Conservation (phyloP, 2,329 filamentous ascomycete genomes). For the Colletotrichum viniferum region DNA sequence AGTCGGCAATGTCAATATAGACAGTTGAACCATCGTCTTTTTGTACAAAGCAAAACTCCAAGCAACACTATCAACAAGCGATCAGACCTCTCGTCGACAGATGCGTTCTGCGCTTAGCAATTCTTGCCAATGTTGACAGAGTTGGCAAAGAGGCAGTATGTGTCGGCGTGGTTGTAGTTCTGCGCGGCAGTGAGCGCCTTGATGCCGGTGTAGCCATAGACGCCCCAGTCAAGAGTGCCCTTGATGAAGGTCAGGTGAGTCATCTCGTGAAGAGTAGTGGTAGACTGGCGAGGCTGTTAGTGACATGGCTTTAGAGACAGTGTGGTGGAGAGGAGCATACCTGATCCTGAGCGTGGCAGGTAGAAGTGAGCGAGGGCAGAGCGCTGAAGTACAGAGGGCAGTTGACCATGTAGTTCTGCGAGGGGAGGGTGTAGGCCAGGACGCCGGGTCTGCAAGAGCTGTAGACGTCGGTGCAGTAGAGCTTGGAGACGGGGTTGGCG, state of each 20-base stretch:
- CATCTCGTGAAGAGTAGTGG: constrained; percentile 68
- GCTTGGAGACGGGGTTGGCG: constrained; percentile 42
- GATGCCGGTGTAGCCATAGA: constrained; percentile 22
- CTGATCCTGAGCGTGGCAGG: constrained; percentile 60
- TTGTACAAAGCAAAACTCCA: neutral
- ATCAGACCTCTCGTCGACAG: neutral
- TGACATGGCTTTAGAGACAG: neutral
- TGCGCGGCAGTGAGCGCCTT: neutral
- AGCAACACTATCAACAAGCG: neutral
- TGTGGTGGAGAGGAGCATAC: constrained; percentile 42
- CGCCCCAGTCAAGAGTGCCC: constrained; percentile 46
- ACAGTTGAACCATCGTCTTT: neutral
- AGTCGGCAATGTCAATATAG: neutral
- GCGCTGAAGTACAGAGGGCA: constrained; percentile 63
- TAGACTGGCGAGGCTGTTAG: constrained; percentile 64
- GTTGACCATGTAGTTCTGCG: constrained; percentile 60
- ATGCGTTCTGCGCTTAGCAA: neutral
- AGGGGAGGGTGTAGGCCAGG: constrained; percentile 66
- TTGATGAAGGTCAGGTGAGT: constrained; percentile 63
- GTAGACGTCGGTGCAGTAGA: constrained; percentile 65
- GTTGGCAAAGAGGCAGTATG: constrained; percentile 23
- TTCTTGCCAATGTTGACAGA: constrained; percentile 3
- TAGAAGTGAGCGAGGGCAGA: constrained; percentile 50
- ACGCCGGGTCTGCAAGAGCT: constrained; percentile 52
- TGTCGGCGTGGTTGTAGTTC: constrained; percentile 24